phyloP scores from a whole-genome alignment of 208 protist genomes.

The Trypanosoma vivax region DNA sequence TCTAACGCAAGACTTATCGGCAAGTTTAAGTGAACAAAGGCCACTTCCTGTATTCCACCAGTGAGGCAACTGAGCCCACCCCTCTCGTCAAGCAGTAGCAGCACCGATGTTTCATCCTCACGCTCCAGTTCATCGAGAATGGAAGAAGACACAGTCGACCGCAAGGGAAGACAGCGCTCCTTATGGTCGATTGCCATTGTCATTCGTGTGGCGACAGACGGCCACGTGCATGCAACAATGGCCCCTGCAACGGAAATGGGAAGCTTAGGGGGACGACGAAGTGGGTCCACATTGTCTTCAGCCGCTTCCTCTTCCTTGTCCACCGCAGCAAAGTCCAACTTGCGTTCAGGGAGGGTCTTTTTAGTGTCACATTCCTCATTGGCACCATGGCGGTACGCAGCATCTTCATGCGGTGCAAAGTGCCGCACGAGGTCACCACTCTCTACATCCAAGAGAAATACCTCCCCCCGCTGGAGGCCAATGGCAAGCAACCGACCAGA shows the following conservation, averaged over 20 bases:
- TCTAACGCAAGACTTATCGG: conserved; percentile 1
- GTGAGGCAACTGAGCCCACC: conserved; percentile 46
- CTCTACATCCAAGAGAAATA: conserved; percentile 70
- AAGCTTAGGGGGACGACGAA: conserved; percentile 11
- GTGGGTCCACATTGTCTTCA: conserved; percentile 10
- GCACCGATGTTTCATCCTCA: conserved; percentile 19
- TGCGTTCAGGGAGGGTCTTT: not conserved
- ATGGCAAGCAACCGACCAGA: conserved; percentile 64
- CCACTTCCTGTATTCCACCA: conserved; percentile 59
- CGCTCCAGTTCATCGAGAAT: conserved; percentile 26
- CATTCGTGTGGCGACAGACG: not conserved
- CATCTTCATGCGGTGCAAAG: conserved; percentile 24
- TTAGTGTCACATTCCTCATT: not conserved
- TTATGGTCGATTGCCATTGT: not conserved
- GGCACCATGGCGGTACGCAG: not conserved
- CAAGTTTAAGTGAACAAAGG: conserved; percentile 14
- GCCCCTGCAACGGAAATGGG: conserved; percentile 16
- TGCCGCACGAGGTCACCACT: conserved; percentile 48
- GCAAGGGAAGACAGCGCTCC: conserved; percentile 21
- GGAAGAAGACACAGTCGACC: conserved; percentile 15
- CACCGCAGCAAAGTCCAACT: not conserved
- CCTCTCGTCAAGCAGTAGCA: conserved; percentile 40
- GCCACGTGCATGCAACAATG: conserved; percentile 19
- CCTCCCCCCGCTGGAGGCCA: conserved; percentile 31
- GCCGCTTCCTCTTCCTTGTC: not conserved